Evolutionary conservation across 108 stramenopile genomes (phyloP).

Genomic region (Cyclostephanos tholiformis): DNA sequence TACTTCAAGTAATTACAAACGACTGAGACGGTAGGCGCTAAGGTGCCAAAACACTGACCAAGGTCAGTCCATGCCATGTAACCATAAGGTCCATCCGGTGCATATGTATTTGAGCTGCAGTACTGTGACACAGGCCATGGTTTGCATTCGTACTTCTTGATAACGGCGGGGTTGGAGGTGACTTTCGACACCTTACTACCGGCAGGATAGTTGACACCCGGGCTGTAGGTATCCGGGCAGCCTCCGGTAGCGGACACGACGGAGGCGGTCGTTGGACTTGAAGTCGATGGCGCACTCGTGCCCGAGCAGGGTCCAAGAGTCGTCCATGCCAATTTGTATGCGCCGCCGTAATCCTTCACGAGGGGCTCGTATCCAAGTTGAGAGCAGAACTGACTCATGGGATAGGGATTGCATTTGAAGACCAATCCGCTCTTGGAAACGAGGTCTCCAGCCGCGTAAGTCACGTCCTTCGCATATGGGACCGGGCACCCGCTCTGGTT

Average conservation of each 20-base stretch:
- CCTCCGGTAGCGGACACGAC: not conserved
- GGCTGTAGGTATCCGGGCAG: not conserved
- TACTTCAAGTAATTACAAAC: not conserved
- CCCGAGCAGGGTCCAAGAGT: conserved; percentile 1
- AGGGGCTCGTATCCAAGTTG: not conserved
- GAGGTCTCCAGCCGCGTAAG: conserved; percentile 1
- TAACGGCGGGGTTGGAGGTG: not conserved
- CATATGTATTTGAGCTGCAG: not conserved
- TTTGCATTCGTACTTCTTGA: conserved; percentile 3
- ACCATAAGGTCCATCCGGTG: not conserved
- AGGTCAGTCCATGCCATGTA: conserved; percentile 1
- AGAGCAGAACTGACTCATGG: not conserved
- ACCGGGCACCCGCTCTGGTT: conserved; percentile 4
- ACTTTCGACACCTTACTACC: not conserved
- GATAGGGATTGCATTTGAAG: conserved; percentile 5
- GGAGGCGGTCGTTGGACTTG: not conserved
- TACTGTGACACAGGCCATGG: not conserved
- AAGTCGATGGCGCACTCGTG: not conserved
- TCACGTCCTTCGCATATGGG: not conserved
- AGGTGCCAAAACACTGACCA: not conserved
- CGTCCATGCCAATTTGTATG: conserved; percentile 2
- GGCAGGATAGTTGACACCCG: not conserved
- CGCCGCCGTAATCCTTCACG: no score
- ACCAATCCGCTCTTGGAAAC: not conserved
- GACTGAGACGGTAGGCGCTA: not conserved